Evolutionary conservation across 2,329 filamentous ascomycete species (phyloP).

Genomic region (Sarocladium kiliense): DNA sequence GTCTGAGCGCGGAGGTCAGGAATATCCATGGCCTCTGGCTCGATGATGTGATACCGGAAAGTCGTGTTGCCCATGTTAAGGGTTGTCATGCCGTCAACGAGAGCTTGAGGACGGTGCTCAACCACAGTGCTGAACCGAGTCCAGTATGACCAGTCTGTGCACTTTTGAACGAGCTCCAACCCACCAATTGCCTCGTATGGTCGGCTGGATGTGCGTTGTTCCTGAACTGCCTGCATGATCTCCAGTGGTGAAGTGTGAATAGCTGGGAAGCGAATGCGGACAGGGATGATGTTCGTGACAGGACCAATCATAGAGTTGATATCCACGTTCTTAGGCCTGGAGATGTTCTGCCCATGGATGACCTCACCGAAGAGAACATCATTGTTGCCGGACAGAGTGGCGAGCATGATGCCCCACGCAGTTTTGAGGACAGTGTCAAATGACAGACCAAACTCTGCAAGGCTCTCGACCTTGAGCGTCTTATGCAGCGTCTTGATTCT

Average conservation of each 20-base stretch:
- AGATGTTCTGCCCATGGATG: constrained; percentile 41
- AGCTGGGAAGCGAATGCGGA: constrained; percentile 42
- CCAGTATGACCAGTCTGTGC: constrained; percentile 49
- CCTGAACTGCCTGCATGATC: constrained; percentile 42
- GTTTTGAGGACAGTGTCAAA: constrained; percentile 51
- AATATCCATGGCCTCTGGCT: constrained; percentile 33
- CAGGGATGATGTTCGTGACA: constrained; percentile 40
- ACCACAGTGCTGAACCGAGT: constrained; percentile 50
- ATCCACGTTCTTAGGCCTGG: constrained; percentile 46
- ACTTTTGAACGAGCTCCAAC: constrained; percentile 45
- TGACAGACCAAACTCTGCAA: constrained; percentile 38
- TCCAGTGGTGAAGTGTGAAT: constrained; percentile 40
- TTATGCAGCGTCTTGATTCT: constrained; percentile 34
- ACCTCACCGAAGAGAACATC: constrained; percentile 55
- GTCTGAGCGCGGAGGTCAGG: constrained; percentile 43
- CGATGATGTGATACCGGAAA: constrained; percentile 38
- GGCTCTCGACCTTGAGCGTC: constrained; percentile 33
- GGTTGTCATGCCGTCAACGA: constrained; percentile 30
- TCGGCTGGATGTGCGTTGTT: constrained; percentile 41
- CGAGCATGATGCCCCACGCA: constrained; percentile 52
- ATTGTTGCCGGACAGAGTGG: constrained; percentile 38
- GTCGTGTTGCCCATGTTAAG: constrained; percentile 39
- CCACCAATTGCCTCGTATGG: constrained; percentile 47
- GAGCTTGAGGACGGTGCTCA: constrained; percentile 35
- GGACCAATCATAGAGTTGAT: constrained; percentile 45